Evolutionary conservation across 306 rosid species (phyloP).

Genomic region (Dalbergia cochinchinensis): DNA sequence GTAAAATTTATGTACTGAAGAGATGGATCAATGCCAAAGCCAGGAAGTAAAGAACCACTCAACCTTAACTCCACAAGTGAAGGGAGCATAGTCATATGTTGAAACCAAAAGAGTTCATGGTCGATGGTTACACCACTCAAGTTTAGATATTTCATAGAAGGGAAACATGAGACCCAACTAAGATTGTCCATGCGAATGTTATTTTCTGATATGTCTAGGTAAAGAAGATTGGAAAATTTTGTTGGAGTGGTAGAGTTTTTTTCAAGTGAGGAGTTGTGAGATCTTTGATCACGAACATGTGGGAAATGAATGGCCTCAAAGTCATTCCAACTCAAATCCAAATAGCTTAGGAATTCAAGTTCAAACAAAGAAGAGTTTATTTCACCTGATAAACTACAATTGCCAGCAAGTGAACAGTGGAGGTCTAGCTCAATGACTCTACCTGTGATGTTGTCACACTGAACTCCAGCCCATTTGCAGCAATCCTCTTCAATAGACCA

Average conservation of each 20-base stretch:
- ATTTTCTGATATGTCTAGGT: conserved; percentile 1
- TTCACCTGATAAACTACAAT: background rate
- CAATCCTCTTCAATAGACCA: background rate
- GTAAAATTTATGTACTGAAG: background rate
- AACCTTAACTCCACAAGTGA: conserved; percentile 45
- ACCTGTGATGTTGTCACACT: conserved; percentile 1
- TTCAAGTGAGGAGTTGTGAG: too few species aligned
- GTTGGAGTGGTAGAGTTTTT: background rate
- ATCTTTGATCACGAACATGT: background rate
- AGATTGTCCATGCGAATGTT: conserved; percentile 2
- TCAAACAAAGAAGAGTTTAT: background rate
- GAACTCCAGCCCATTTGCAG: background rate
- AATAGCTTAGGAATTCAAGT: background rate
- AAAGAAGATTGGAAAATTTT: conserved; percentile 23
- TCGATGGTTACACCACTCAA: background rate
- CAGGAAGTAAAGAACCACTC: conserved; percentile 16
- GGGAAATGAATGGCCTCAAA: conserved; percentile 5
- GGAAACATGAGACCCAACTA: background rate
- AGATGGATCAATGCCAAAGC: conserved; percentile 1
- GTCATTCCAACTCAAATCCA: background rate
- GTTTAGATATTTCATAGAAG: conserved; percentile 11
- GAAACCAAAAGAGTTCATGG: conserved; percentile 31
- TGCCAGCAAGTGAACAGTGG: background rate
- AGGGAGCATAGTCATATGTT: conserved; percentile 36
- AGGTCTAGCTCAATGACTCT: background rate